phyloP scores from a whole-genome alignment of 352 stramenopile genomes.

The Pythium plurisporium region DNA sequence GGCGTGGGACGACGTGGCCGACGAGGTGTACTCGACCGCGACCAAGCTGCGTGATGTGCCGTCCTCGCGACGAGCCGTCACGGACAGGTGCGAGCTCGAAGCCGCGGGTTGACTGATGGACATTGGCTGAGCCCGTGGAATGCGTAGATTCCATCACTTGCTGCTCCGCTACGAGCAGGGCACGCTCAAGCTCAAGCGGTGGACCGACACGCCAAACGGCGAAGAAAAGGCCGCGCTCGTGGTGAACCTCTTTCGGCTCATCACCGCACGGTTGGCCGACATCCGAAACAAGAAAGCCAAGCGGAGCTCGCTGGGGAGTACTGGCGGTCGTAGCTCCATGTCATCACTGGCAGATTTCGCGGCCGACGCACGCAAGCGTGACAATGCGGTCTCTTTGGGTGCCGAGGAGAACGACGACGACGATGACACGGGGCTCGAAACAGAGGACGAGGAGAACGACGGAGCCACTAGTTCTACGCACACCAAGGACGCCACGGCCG shows the following conservation, averaged over 20 bases:
- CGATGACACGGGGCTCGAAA: not conserved
- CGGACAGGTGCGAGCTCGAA: conserved; percentile 23
- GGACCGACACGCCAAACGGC: conserved; percentile 22
- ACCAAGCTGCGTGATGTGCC: conserved; percentile 26
- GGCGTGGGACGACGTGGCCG: conserved; percentile 45
- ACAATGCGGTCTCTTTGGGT: not conserved
- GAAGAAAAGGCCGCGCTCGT: conserved; percentile 23
- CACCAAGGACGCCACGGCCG: too few species aligned
- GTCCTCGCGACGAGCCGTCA: conserved; percentile 34
- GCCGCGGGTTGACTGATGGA: not conserved
- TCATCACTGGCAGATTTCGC: conserved; percentile 10
- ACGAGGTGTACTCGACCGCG: conserved; percentile 30
- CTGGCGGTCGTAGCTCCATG: conserved; percentile 2
- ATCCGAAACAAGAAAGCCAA: conserved; percentile 16
- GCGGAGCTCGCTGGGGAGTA: not conserved
- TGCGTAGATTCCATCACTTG: conserved; percentile 33
- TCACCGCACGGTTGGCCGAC: conserved; percentile 20
- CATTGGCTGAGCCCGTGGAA: not conserved
- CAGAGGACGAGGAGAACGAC: not conserved
- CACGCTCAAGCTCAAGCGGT: conserved; percentile 30
- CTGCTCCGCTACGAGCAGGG: conserved; percentile 32
- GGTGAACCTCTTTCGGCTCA: conserved; percentile 23
- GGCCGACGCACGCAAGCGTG: conserved; percentile 6
- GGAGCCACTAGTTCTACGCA: too few species aligned
- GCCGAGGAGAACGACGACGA: conserved; percentile 1